These are phyloP conservation scores for Penicillium sp. DNA, from an alignment of 2,329 filamentous ascomycete genomes.

Conservation along the genomic window DNA sequence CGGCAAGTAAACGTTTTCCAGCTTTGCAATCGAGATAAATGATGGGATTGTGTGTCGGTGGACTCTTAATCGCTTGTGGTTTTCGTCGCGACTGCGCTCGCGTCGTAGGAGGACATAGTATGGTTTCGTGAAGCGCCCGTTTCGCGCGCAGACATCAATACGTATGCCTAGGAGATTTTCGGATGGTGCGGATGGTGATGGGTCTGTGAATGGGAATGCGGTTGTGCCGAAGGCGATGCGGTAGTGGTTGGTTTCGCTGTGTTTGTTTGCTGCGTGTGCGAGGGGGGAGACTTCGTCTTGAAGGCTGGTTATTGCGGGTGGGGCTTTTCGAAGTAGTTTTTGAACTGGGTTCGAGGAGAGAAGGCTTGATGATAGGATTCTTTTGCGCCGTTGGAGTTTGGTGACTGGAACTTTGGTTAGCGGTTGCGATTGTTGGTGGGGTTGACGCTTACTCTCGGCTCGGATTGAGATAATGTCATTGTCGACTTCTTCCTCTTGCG, in stretches of 20 bases:
- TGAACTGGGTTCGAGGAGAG: slow-evolving; percentile 38
- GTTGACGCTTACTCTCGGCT: slow-evolving; percentile 34
- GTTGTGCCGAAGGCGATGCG: slow-evolving; percentile 43
- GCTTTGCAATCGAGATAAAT: slow-evolving; percentile 38
- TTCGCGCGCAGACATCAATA: slow-evolving; percentile 38
- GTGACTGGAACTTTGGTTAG: slow-evolving; percentile 30
- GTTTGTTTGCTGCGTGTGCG: slow-evolving; percentile 26
- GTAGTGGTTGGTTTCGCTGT: slow-evolving; percentile 38
- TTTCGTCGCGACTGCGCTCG: slow-evolving; percentile 19
- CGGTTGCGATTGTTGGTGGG: not conserved
- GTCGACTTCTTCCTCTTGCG: slow-evolving; percentile 32
- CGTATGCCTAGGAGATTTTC: slow-evolving; percentile 37
- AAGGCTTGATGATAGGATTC: slow-evolving; percentile 38
- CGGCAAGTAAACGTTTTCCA: slow-evolving; percentile 36
- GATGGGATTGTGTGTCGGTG: slow-evolving; percentile 44
- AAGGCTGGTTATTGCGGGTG: slow-evolving; percentile 9
- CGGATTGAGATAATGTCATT: slow-evolving; percentile 39
- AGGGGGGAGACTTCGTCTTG: slow-evolving; percentile 31
- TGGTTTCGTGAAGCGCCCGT: slow-evolving; percentile 38
- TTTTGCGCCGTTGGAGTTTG: slow-evolving; percentile 35
- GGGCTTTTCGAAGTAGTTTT: slow-evolving; percentile 23
- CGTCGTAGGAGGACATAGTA: slow-evolving; percentile 41
- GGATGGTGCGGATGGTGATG: slow-evolving; percentile 28
- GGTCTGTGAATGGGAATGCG: slow-evolving; percentile 44
- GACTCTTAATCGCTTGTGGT: slow-evolving; percentile 28